phyloP scores from a whole-genome alignment of 306 rosid genomes.

The Purshia tridentata region DNA sequence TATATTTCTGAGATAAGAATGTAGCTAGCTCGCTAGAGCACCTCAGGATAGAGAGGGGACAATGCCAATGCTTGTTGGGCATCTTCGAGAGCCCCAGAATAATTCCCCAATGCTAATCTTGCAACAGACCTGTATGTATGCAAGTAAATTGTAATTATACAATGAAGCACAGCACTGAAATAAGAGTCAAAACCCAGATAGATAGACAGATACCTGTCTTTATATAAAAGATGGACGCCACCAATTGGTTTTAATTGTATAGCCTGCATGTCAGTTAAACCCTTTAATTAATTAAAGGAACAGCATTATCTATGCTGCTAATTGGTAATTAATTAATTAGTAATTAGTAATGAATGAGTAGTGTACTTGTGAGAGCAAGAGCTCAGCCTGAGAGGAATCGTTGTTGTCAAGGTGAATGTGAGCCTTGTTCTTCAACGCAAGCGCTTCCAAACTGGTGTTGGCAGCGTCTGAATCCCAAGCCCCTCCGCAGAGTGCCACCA shows the following conservation, averaged over 20 bases:
- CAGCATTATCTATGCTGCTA: no score
- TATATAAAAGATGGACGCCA: constrained; percentile 55
- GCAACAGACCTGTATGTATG: constrained; percentile 56
- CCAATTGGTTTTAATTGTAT: constrained; percentile 72
- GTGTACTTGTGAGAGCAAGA: constrained; percentile 66
- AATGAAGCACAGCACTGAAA: neutral
- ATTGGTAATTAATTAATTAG: neutral
- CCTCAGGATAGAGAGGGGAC: constrained; percentile 69
- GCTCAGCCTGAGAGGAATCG: constrained; percentile 59
- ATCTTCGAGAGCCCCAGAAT: constrained; percentile 70
- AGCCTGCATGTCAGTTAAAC: constrained; percentile 49
- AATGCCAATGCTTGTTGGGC: constrained; percentile 61
- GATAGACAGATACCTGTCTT: constrained; percentile 50
- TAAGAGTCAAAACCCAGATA: neutral
- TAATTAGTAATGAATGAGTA: neutral
- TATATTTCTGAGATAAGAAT: neutral
- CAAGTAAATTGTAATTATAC: neutral
- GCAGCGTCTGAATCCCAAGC: constrained; percentile 21
- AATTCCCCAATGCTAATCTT: constrained; percentile 64
- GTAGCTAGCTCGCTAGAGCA: constrained; percentile 32
- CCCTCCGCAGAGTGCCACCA: constrained; percentile 20
- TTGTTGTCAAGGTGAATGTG: constrained; percentile 38
- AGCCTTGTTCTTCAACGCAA: constrained; percentile 72
- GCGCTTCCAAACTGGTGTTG: constrained; percentile 63
- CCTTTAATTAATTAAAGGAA: neutral